A percentile compares a stretch with the other conserved stretches of the same genome.
Conservation (phyloP, 179 eudicot species). For the Amaranthus tricolor region DNA sequence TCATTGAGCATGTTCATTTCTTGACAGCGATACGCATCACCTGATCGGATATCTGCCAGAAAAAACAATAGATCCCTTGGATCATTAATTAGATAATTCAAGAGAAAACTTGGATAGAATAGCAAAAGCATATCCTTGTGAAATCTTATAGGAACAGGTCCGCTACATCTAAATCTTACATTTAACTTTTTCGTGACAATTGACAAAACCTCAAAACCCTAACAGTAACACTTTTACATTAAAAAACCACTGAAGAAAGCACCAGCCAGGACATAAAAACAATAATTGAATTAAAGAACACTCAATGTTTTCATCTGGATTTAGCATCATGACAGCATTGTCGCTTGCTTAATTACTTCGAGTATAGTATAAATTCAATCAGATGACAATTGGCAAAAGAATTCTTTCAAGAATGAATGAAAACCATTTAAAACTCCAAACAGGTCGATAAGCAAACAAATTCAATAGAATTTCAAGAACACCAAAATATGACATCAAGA, state of each 20-base stretch:
- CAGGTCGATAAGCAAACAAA: background rate
- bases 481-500: background rate
- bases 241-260: background rate
- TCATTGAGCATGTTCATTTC: constrained; percentile 29
- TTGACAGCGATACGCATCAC: constrained; percentile 21
- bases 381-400: background rate
- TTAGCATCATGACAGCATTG: background rate
- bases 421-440: background rate
- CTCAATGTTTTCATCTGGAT: background rate
- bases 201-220: background rate
- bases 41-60: constrained; percentile 52
- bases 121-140: background rate
- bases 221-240: background rate
- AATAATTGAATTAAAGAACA: background rate
- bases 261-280: background rate
- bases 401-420: background rate
- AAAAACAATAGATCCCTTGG: background rate
- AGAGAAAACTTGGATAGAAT: background rate
- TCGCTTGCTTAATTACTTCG: background rate
- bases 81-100: background rate
- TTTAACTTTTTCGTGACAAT: background rate
- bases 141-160: background rate
- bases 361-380: background rate
- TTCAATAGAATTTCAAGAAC: background rate
- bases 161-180: background rate